Percentiles rank a stretch among this genome's conserved stretches.
Conservation (phyloP, 2,329 filamentous ascomycete species). For the Ophiostoma perfectum region DNA sequence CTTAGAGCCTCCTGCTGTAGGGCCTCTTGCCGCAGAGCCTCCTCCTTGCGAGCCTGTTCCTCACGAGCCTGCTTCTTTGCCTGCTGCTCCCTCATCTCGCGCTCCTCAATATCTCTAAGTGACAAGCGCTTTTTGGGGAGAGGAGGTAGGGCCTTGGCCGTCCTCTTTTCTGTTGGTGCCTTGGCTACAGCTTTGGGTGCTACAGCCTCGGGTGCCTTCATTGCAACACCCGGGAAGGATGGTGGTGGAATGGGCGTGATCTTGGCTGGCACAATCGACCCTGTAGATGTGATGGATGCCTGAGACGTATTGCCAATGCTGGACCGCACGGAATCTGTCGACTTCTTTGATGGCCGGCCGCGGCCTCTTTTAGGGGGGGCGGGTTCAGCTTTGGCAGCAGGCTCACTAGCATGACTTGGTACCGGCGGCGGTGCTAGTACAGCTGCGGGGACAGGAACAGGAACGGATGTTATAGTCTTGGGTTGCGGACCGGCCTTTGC, state of each 20-base stretch:
- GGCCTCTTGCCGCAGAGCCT: background rate
- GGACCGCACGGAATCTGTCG: constrained; percentile 22
- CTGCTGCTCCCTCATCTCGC: constrained; percentile 7
- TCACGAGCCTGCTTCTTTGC: constrained; percentile 4
- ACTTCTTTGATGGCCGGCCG: constrained; percentile 34
- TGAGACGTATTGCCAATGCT: constrained; percentile 12
- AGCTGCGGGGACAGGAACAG: background rate
- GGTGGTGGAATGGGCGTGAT: constrained; percentile 20
- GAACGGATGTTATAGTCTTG: background rate
- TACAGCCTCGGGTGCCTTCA: background rate
- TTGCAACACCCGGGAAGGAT: background rate
- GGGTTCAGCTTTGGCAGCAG: background rate
- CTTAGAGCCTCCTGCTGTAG: background rate
- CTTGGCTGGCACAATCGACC: constrained; percentile 14
- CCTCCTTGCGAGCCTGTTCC: constrained; percentile 6
- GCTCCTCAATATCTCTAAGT: constrained; percentile 9
- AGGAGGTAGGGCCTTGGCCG: constrained; percentile 4
- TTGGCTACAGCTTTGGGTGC: background rate
- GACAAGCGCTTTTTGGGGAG: constrained; percentile 8
- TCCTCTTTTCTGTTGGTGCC: constrained; percentile 4
- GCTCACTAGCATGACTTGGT: background rate
- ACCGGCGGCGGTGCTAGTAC: background rate
- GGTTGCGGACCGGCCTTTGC: background rate
- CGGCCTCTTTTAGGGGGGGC: constrained; percentile 30
- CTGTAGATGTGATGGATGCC: background rate